A percentile compares a stretch with the other conserved stretches of the same genome.
Conservation (phyloP, 176 grass and related monocot species). For the Paspalum vaginatum region DNA sequence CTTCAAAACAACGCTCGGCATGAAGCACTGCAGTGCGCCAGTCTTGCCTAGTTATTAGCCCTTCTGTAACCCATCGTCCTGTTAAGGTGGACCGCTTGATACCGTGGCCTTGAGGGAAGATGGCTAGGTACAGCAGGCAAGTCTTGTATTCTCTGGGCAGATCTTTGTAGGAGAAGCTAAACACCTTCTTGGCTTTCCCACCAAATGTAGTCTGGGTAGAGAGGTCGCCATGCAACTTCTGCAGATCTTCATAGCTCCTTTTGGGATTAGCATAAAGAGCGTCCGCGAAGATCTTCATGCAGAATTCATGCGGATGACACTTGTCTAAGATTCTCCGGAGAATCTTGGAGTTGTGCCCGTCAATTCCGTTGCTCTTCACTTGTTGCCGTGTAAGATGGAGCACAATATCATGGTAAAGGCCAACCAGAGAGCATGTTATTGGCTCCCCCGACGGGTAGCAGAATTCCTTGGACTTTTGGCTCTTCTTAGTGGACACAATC, state of each 20-base stretch:
- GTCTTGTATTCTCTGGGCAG: slow-evolving; percentile 5
- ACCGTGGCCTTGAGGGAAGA: slow-evolving; percentile 3
- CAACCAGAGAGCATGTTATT: background rate
- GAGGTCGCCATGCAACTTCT: background rate
- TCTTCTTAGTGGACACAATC: background rate
- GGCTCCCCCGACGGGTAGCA: background rate
- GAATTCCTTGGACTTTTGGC: background rate
- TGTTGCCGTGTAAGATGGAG: background rate
- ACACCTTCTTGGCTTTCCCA: background rate
- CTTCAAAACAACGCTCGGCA: background rate
- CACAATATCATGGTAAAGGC: background rate
- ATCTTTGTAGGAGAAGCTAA: slow-evolving; percentile 7
- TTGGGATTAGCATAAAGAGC: slow-evolving; percentile 2
- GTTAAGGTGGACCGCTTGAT: slow-evolving; percentile 1
- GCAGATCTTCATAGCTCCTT: background rate
- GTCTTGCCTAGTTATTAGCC: background rate
- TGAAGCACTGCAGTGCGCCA: background rate
- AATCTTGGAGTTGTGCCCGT: background rate
- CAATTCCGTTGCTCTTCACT: background rate
- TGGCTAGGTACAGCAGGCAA: slow-evolving; percentile 26
- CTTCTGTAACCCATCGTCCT: background rate
- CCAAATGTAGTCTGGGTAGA: background rate
- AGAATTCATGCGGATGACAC: background rate
- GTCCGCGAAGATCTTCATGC: background rate
- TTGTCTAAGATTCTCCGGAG: background rate